phyloP scores from a whole-genome alignment of 768 basidiomycete genomes.

The Leccinellum rugosiceps region DNA sequence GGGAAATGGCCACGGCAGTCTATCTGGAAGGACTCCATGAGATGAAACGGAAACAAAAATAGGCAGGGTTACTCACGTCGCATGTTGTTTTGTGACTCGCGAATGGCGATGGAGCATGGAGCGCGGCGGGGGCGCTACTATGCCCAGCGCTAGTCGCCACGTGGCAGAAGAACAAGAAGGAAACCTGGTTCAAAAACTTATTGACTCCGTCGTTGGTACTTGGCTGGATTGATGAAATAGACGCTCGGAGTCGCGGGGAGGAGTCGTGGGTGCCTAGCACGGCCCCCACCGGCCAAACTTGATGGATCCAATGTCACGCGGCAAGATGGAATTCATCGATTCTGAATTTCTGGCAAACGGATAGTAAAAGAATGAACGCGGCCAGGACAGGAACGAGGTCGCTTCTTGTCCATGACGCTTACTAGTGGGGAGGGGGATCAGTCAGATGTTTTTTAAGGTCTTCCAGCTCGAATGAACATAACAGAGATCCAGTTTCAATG shows the following conservation, averaged over 20 bases:
- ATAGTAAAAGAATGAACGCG: not conserved
- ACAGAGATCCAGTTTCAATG: too few species aligned
- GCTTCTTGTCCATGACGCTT: not conserved
- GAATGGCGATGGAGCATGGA: not conserved
- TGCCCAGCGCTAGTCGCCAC: constrained; percentile 3
- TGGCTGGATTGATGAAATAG: not conserved
- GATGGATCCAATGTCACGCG: not conserved
- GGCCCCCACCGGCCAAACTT: not conserved
- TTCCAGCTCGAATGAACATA: not conserved
- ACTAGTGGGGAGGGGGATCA: not conserved
- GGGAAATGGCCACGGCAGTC: not conserved
- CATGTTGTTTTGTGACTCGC: not conserved
- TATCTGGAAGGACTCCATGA: not conserved
- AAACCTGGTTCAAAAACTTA: not conserved
- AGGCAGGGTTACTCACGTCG: not conserved
- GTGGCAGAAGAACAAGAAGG: not conserved
- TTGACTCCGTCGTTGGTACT: not conserved
- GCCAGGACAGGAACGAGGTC: not conserved
- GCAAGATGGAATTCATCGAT: not conserved
- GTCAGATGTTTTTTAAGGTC: not conserved
- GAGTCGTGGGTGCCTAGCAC: not conserved
- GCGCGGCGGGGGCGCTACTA: not conserved
- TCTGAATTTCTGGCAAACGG: not conserved
- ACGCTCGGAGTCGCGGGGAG: not conserved
- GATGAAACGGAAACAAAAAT: constrained; percentile 2